Conservation (phyloP, 768 basidiomycete species). For the Termitomyces titanicus region DNA sequence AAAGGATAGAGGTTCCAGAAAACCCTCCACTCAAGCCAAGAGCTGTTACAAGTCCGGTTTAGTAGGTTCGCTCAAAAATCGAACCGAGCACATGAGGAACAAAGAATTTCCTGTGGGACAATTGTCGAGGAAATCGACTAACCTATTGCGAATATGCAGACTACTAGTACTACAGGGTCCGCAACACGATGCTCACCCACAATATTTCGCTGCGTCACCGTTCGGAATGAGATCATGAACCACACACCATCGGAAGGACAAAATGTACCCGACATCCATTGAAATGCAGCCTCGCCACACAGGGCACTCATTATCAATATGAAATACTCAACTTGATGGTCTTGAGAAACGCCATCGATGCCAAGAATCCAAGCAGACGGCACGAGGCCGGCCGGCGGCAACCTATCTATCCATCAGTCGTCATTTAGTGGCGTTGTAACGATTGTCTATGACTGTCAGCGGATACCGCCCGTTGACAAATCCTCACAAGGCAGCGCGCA, state of each 20-base stretch:
- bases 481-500: not conserved
- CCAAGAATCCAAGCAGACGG: not conserved
- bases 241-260: not conserved
- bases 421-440: slow-evolving; percentile 1
- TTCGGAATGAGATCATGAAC: not conserved
- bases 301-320: not conserved
- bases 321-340: not conserved
- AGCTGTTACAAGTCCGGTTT: too few species aligned
- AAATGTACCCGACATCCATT: not conserved
- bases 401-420: too few species aligned
- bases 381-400: not conserved
- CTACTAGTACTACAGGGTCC: too few species aligned
- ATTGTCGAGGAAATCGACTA: too few species aligned
- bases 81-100: too few species aligned
- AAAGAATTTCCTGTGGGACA: too few species aligned
- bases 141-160: too few species aligned
- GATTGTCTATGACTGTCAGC: not conserved
- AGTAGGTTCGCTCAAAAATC: too few species aligned
- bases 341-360: not conserved
- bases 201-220: too few species aligned
- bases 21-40: too few species aligned
- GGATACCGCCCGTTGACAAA: not conserved
- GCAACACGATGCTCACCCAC: too few species aligned
- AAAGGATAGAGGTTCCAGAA: too few species aligned
- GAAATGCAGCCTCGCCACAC: not conserved